A percentile compares a stretch with the other conserved stretches of the same genome.
Evolutionary conservation across 2,329 filamentous ascomycete genomes (phyloP).

Genomic region (Botryotinia convoluta): DNA sequence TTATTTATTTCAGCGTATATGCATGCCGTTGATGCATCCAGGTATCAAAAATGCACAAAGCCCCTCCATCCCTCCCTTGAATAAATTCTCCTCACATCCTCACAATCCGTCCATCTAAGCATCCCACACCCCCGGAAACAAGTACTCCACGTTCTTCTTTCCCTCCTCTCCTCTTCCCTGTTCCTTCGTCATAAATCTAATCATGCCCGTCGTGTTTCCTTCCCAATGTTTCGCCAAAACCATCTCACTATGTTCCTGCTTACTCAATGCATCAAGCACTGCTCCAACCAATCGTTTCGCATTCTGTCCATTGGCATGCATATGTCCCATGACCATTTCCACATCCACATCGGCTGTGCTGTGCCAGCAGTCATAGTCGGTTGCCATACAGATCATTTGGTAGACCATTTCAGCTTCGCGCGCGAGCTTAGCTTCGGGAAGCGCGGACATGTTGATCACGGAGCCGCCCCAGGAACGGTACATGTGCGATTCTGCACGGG

Average conservation of each 20-base stretch:
- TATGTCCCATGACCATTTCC: conserved; percentile 94
- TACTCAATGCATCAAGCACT: conserved; percentile 80
- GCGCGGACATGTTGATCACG: conserved; percentile 96
- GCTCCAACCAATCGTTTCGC: conserved; percentile 81
- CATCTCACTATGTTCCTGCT: conserved; percentile 71
- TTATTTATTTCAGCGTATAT: background rate
- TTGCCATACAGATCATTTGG: conserved; percentile 99
- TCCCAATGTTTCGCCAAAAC: conserved; percentile 79
- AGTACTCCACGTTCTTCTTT: conserved; percentile 75
- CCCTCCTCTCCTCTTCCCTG: conserved; percentile 71
- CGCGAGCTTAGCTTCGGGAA: conserved; percentile 94
- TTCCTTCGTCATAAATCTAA: conserved; percentile 78
- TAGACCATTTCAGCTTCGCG: conserved; percentile 95
- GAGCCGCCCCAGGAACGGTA: conserved; percentile 92
- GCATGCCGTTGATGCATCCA: conserved; percentile 12
- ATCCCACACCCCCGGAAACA: conserved; percentile 67
- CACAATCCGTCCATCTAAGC: background rate
- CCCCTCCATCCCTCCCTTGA: background rate
- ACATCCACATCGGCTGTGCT: conserved; percentile 81
- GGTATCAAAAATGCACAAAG: conserved; percentile 8
- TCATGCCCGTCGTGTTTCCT: conserved; percentile 71
- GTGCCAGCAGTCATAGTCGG: conserved; percentile 99
- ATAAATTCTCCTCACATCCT: background rate
- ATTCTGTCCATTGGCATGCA: conserved; percentile 89
- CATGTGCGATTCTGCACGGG: conserved; percentile 90